Conservation (phyloP, 23 red algal genomes). For the Chondrus crispus region DNA sequence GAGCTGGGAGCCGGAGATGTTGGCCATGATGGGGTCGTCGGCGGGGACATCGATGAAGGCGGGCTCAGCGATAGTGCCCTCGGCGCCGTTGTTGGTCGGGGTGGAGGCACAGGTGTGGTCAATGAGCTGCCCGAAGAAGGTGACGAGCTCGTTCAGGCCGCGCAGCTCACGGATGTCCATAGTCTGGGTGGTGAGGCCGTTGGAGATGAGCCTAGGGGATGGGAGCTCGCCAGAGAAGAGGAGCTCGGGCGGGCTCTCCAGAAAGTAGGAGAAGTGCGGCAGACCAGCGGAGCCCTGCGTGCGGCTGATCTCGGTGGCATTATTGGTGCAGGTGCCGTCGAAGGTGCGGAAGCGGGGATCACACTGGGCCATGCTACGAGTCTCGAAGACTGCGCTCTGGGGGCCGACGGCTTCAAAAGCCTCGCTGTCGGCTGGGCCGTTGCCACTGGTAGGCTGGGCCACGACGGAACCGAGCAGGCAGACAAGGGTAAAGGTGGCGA, state of each 20-base stretch:
- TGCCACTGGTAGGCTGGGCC: no score
- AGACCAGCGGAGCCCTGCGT: not conserved
- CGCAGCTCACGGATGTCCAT: not conserved
- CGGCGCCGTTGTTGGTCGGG: not conserved
- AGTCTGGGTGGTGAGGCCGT: not conserved
- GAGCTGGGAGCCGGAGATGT: slow-evolving; percentile 26
- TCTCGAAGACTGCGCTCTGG: no score
- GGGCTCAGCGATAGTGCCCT: not conserved
- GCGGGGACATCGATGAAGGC: slow-evolving; percentile 6
- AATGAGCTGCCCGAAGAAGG: slow-evolving; percentile 43
- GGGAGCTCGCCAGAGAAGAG: not conserved
- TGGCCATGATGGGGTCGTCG: slow-evolving; percentile 24
- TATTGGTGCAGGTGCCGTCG: slow-evolving; percentile 24
- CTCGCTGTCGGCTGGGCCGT: no score
- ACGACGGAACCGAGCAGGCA: no score
- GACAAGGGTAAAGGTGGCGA: no score
- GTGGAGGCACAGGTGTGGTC: slow-evolving; percentile 36
- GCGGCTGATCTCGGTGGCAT: not conserved
- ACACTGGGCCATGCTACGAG: not conserved
- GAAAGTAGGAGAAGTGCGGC: not conserved
- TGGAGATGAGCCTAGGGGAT: slow-evolving; percentile 24
- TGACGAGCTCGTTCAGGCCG: slow-evolving; percentile 24
- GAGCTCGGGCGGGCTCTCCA: not conserved
- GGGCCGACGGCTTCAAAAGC: no score
- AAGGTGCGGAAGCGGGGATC: slow-evolving; percentile 15